Percentiles rank a stretch among this genome's conserved stretches.
These are phyloP conservation scores for Coemansia pectinata DNA, from an alignment of 192 early-diverging fungal genomes.

Conservation along the genomic window DNA sequence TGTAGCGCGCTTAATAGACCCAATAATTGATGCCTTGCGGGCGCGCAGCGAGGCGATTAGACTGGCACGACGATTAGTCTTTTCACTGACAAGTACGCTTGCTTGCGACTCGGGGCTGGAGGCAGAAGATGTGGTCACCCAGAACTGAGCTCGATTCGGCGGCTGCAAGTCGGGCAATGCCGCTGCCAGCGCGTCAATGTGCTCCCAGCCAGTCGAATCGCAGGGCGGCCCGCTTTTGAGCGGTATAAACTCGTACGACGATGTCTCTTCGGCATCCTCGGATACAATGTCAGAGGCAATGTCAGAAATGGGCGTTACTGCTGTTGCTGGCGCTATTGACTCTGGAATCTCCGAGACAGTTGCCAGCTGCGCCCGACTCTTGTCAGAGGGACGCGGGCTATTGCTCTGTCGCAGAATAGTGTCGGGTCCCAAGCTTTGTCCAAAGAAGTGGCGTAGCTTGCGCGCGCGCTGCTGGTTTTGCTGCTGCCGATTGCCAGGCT, in stretches of 20 bases:
- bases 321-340: background rate
- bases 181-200: background rate
- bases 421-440: slow-evolving; percentile 42
- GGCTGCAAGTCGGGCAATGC: background rate
- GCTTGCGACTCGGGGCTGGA: slow-evolving; percentile 41
- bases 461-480: slow-evolving; percentile 13
- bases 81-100: slow-evolving; percentile 17
- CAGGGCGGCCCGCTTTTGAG: background rate
- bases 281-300: background rate
- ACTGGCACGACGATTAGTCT: slow-evolving; percentile 20
- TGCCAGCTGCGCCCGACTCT: background rate
- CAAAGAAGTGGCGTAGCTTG: slow-evolving; percentile 37
- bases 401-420: slow-evolving; percentile 20
- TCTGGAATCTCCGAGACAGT: background rate
- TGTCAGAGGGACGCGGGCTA: background rate
- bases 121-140: slow-evolving; percentile 26
- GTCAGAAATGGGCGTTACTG: background rate
- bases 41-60: slow-evolving; percentile 35
- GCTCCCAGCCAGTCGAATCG: background rate
- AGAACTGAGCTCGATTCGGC: slow-evolving; percentile 41
- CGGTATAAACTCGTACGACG: slow-evolving; percentile 39
- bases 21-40: slow-evolving; percentile 40
- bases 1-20: slow-evolving; percentile 36
- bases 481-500: background rate
- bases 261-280: background rate